Base-by-base conservation (phyloP, 2,329 filamentous ascomycete genomes). In the Sporothrix variecibatus region DNA sequence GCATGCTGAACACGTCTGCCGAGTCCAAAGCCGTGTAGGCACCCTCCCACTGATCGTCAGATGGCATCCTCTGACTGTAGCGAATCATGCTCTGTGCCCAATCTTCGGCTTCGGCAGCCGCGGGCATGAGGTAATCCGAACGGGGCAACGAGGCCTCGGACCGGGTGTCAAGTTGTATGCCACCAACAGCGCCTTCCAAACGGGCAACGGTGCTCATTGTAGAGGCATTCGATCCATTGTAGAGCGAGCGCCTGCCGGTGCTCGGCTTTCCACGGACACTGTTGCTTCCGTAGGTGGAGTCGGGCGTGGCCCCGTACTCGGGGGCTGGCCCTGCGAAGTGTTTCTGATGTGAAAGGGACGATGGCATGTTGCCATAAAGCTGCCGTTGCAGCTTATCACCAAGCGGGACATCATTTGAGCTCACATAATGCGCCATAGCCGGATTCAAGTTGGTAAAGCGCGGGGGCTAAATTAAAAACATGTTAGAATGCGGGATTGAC, bases 231-330 rank as follows among this genome's bases (percentile, higher is more conserved):
- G 51, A 43, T n/a, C 51, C 69, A 20, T 60, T 31, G 53, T 46
- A 60, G 26, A 58, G 31, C 20, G 68, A 71, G 31, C 34, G 51
- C 12, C 28, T 15, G 31, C 68, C 34, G 5, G 31, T 43, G 23
- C 51, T 71, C n/a, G 12, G 69, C 53, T 43, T 71, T 2, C 28
- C n/a, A 31, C 51, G 34, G n/a, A 53, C 53, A 20, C 69, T 71
- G 69, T 43, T 49, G 56, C 56, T 72, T 7, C 53, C 38, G 28
- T 72, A 72, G 8, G 70, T 26, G 31, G 70, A 72, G 23, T 72
- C 70, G 17, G 53, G 20, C 23, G 40, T n/a, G 26, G 23, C 23
- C 4, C n/a, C 23, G 23, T 28, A 28, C 62, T 65, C 62, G 62
- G 62, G 20, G 15, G 38, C 40, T 15, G n/a, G 38, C 11, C 62